These are phyloP conservation scores for Nakazawaea sp. DNA, from an alignment of 805 yeast species.

Conservation along the genomic window DNA sequence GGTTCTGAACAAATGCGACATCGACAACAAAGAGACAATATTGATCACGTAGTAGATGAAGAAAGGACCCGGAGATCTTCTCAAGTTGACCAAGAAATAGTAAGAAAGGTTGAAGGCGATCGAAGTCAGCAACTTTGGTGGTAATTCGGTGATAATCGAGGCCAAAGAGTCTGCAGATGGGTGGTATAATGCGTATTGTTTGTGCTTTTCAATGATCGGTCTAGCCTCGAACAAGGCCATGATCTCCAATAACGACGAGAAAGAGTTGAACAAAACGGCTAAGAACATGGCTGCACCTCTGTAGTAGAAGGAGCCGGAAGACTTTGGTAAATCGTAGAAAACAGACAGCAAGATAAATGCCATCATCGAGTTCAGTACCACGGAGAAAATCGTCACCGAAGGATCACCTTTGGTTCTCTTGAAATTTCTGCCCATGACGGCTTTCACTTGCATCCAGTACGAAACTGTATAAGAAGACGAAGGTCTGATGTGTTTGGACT, in stretches of 20 bases:
- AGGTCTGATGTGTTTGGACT: constrained; percentile 33
- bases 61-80: constrained; percentile 47
- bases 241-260: constrained; percentile 37
- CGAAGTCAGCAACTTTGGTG: constrained; percentile 36
- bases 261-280: constrained; percentile 35
- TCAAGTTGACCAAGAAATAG: constrained; percentile 49
- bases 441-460: constrained; percentile 38
- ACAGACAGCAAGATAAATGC: constrained; percentile 42
- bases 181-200: constrained; percentile 48
- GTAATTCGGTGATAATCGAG: constrained; percentile 52
- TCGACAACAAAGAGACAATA: constrained; percentile 36
- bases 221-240: constrained; percentile 37
- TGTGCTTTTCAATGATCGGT: constrained; percentile 53
- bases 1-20: constrained; percentile 46
- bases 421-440: constrained; percentile 34
- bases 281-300: constrained; percentile 30
- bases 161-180: constrained; percentile 63
- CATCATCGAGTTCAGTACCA: constrained; percentile 36
- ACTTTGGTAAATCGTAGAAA: constrained; percentile 34
- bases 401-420: constrained; percentile 40
- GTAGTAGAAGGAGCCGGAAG: constrained; percentile 35
- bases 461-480: constrained; percentile 40
- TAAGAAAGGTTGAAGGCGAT: constrained; percentile 39
- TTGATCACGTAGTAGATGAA: constrained; percentile 43
- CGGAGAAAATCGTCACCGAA: constrained; percentile 28